Base-by-base conservation (phyloP, 139 green algal species). In the Picochlorum sp. region DNA sequence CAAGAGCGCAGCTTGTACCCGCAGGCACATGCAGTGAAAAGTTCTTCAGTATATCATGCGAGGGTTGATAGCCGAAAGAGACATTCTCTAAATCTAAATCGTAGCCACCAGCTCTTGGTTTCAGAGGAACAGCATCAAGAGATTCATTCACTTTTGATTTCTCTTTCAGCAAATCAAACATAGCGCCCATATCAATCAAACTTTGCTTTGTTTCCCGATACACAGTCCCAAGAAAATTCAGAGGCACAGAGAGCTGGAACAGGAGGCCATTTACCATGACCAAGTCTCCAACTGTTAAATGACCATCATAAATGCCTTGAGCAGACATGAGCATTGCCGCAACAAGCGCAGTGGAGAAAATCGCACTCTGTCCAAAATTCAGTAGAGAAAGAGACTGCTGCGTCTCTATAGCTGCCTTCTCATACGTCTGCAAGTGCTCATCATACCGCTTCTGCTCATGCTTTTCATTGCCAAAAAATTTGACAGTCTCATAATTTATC, bases 181-280 rank as follows among this genome's bases (percentile, higher is more conserved):
- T 95, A 44, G 85, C 78, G 4, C 86, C 88, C 93, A 98, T 98
- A 80, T 98, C 93, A 5, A 95, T 71, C 37, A 98, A 77, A 21
- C 73, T 86, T 82, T 98, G 93, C 67, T 88, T 87, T 15, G 88
- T 94, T 74, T 98, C 93, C 0, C 93, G 82, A 70, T 98, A 98
- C 24, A 98, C 90, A 0, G 89, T 93, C 47, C 93, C 93, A 61
- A 98, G 76, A 75, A 98, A 98, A 83, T 98, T 98, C 41, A 98
- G 83, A 5, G 93, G 93, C 78, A 97, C 81, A 59, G 88, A 96
- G 61, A 98, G 83, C 47, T 54, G 47, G 18, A 54, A 95, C 15
- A 98, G 79, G 64, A 98, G 83, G 10, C 87, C 92, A 60, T 98
- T 96, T 52, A 98, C 88, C 92, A 98, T 96, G 23, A 98, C 90